phyloP scores from a whole-genome alignment of 2,329 filamentous ascomycete species.

The Metarhizium anisopliae region DNA sequence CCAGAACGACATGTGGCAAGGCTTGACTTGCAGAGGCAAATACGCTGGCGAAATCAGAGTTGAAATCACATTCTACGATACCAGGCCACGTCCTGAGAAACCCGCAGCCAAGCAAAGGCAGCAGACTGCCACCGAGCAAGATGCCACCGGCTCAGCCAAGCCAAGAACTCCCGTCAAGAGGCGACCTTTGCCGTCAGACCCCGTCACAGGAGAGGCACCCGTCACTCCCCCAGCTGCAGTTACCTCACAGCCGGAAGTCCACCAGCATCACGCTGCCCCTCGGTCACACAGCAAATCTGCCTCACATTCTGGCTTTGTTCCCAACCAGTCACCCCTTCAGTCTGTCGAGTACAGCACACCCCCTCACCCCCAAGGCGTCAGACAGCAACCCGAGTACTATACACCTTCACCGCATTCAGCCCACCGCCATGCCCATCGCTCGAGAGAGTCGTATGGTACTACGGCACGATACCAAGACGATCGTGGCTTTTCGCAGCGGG shows the following conservation, averaged over 20 bases:
- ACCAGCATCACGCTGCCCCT: conserved; percentile 38
- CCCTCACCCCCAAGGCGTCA: conserved; percentile 10
- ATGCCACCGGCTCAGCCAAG: conserved; percentile 30
- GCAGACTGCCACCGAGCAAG: conserved; percentile 26
- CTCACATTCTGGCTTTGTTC: conserved; percentile 30
- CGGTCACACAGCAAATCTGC: conserved; percentile 34
- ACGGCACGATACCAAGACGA: conserved; percentile 27
- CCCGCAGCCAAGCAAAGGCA: conserved; percentile 45
- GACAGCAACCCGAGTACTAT: conserved; percentile 20
- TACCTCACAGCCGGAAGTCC: conserved; percentile 27
- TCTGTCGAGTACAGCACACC: conserved; percentile 40
- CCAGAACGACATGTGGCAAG: conserved; percentile 92
- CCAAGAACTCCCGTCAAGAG: conserved; percentile 62
- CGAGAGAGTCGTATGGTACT: conserved; percentile 27
- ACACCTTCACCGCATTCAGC: conserved; percentile 22
- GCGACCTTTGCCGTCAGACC: conserved; percentile 74
- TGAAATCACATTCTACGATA: conserved; percentile 95
- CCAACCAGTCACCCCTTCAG: conserved; percentile 45
- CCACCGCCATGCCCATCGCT: conserved; percentile 22
- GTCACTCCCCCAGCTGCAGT: conserved; percentile 10
- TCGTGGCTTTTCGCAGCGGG: conserved; percentile 24
- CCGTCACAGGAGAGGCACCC: conserved; percentile 48
- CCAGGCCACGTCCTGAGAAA: conserved; percentile 72
- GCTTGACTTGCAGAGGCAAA: conserved; percentile 78
- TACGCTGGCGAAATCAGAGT: conserved; percentile 93